Conservation (phyloP, 1,139 yeast genomes). For the Yamadazyma triangularis region DNA sequence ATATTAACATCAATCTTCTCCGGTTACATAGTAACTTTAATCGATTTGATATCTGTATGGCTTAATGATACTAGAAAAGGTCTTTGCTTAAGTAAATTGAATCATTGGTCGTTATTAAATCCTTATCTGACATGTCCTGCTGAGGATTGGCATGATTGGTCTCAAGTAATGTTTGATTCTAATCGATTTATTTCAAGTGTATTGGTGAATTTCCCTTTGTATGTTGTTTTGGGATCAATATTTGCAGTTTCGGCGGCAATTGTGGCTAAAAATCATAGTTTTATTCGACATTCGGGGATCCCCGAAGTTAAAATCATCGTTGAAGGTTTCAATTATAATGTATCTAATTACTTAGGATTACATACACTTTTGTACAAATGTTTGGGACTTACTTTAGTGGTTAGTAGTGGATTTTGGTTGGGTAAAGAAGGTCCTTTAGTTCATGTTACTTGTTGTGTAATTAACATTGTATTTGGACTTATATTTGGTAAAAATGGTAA, state of each 20-base stretch:
- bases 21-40: constrained; percentile 55
- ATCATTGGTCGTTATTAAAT: constrained; percentile 39
- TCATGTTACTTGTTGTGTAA: constrained; percentile 71
- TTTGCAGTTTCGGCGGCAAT: constrained; percentile 27
- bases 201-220: constrained; percentile 37
- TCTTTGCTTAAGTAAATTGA: constrained; percentile 31
- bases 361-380: constrained; percentile 47
- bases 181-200: constrained; percentile 14
- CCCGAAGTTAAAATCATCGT: constrained; percentile 63
- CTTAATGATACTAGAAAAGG: constrained; percentile 58
- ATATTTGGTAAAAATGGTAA: constrained; percentile 39
- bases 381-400: constrained; percentile 55
- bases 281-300: constrained; percentile 61
- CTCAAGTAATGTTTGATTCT: constrained; percentile 22
- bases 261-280: constrained; percentile 33
- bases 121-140: constrained; percentile 46
- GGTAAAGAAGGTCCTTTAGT: constrained; percentile 95
- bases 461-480: constrained; percentile 27
- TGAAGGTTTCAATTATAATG: constrained; percentile 50
- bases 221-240: constrained; percentile 23
- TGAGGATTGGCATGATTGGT: constrained; percentile 42
- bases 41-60: constrained; percentile 61
- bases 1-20: constrained; percentile 49
- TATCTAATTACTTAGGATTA: constrained; percentile 42
- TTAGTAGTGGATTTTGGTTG: constrained; percentile 82